A percentile compares a stretch with the other conserved stretches of the same genome.
Evolutionary conservation across 192 early-diverging fungal genomes (phyloP).

Genomic region (Gamsiella multidivaricata): DNA sequence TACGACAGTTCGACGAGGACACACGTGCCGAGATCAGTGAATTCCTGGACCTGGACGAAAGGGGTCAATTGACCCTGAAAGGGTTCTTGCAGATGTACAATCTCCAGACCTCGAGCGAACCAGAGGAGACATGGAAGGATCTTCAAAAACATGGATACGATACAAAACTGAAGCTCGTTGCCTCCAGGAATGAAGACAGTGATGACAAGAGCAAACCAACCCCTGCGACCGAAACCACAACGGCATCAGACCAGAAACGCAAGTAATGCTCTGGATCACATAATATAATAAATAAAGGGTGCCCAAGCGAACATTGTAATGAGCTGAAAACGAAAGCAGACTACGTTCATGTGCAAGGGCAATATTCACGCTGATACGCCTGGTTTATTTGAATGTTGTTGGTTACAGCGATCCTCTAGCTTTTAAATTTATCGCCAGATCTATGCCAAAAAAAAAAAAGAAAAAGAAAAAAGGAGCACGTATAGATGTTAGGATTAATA

Average conservation of each 20-base stretch:
- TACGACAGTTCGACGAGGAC: constrained; percentile 44
- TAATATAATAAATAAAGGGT: no score
- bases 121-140: constrained; percentile 82
- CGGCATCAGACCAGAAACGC: background rate
- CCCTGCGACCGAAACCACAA: background rate
- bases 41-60: constrained; percentile 72
- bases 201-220: constrained; percentile 23
- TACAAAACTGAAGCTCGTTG: constrained; percentile 58
- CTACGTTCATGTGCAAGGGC: no score
- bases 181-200: constrained; percentile 53
- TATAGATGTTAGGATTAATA: background rate
- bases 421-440: constrained; percentile 4
- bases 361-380: background rate
- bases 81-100: constrained; percentile 90
- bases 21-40: constrained; percentile 69
- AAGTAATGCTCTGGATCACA: no score
- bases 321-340: no score
- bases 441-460: background rate
- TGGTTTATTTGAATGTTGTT: background rate
- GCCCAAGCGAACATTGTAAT: no score
- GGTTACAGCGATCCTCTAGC: background rate
- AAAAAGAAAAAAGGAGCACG: background rate
- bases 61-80: constrained; percentile 68
- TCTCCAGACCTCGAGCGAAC: constrained; percentile 71
- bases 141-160: constrained; percentile 74